Evolutionary conservation across 306 rosid genomes (phyloP).

Genomic region (Oemleria cerasiformis): DNA sequence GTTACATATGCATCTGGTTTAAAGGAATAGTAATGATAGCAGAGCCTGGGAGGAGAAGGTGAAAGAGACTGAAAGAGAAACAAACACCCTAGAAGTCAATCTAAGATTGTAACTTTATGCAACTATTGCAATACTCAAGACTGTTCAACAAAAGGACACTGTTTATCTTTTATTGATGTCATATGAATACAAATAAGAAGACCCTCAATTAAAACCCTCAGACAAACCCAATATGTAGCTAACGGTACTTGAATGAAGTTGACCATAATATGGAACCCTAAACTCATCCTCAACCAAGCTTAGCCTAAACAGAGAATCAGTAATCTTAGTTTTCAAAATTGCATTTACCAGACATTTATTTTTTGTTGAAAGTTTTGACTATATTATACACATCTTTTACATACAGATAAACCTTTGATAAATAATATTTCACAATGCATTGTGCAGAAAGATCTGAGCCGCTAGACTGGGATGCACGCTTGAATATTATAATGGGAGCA

Average conservation of each 20-base stretch:
- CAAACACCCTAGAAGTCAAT: neutral
- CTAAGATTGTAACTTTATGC: neutral
- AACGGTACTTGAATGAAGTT: neutral
- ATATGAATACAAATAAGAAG: neutral
- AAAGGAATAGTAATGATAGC: neutral
- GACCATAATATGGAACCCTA: neutral
- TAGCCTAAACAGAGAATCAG: too few species aligned
- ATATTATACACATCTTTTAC: conserved; percentile 11
- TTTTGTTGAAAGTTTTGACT: neutral
- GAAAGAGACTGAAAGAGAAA: neutral
- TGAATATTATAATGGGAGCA: conserved; percentile 95
- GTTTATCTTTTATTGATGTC: neutral
- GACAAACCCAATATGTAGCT: too few species aligned
- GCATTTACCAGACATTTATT: neutral
- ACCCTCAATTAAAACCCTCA: too few species aligned
- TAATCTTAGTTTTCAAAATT: neutral
- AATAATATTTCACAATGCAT: conserved; percentile 31
- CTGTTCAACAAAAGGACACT: neutral
- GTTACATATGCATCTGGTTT: neutral
- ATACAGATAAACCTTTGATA: conserved; percentile 7
- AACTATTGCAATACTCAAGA: neutral
- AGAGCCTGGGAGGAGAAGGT: neutral
- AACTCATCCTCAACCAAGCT: neutral
- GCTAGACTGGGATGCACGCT: conserved; percentile 95
- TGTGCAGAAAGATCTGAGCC: conserved; percentile 79